Evolutionary conservation across 2,329 filamentous ascomycete species (phyloP).

Genomic region (Magnaporthiopsis poae): DNA sequence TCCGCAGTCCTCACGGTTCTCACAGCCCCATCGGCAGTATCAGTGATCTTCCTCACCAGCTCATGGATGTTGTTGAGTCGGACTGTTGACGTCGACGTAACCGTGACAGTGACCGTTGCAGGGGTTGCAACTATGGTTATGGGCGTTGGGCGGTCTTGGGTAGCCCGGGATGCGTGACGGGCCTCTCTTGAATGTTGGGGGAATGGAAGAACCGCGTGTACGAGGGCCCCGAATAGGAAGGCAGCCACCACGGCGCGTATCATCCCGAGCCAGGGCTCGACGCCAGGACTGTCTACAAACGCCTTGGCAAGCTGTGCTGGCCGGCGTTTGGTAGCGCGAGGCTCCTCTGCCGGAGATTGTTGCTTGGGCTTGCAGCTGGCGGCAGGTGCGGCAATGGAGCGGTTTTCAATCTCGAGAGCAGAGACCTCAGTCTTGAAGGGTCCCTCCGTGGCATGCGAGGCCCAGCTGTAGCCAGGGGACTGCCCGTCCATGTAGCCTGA

Average conservation of each 20-base stretch:
- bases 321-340: not conserved
- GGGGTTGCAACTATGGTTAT: slow-evolving; percentile 1
- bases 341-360: not conserved
- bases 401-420: not conserved
- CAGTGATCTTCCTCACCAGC: not conserved
- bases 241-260: not conserved
- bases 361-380: not conserved
- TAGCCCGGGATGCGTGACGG: not conserved
- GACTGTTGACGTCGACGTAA: slow-evolving; percentile 5
- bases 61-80: not conserved
- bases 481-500: not conserved
- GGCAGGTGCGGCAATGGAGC: not conserved
- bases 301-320: not conserved
- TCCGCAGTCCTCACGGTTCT: slow-evolving; percentile 1
- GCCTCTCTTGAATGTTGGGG: not conserved
- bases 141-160: not conserved
- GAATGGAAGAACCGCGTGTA: not conserved
- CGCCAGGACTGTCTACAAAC: not conserved
- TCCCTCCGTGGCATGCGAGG: not conserved
- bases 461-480: not conserved
- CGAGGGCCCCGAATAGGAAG: not conserved
- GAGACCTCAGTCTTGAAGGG: not conserved
- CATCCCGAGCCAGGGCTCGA: not conserved
- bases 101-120: slow-evolving; percentile 5
- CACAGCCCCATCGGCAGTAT: slow-evolving; percentile 1